Evolutionary conservation across 257 asterid genomes (phyloP).

Genomic region (Hygrophila difformis): DNA sequence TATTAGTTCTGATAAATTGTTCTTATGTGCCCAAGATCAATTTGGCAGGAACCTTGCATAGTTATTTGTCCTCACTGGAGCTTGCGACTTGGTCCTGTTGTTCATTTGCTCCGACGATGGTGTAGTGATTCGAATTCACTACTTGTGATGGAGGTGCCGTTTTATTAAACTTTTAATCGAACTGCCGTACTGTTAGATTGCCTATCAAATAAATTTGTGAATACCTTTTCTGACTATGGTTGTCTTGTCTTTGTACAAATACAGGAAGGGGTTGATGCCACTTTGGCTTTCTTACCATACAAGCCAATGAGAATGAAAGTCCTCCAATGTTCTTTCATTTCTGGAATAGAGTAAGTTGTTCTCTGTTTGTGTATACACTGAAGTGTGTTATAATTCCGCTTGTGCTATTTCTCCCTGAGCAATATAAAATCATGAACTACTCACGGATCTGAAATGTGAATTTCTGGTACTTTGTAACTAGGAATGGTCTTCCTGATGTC

Average conservation of each 20-base stretch:
- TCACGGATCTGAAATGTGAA: not conserved
- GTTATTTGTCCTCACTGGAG: constrained; percentile 94
- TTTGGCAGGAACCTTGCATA: constrained; percentile 92
- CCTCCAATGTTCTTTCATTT: constrained; percentile 69
- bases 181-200: not conserved
- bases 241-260: not conserved
- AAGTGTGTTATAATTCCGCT: not conserved
- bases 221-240: not conserved
- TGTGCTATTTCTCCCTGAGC: not conserved
- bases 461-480: too few species aligned
- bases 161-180: too few species aligned
- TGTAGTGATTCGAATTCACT: constrained; percentile 56
- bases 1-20: constrained; percentile 19
- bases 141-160: constrained; percentile 70
- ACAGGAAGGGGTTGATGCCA: constrained; percentile 64
- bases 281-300: constrained; percentile 62
- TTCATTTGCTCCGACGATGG: constrained; percentile 78
- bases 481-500: too few species aligned
- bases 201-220: not conserved
- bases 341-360: constrained; percentile 58
- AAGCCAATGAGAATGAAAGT: constrained; percentile 73
- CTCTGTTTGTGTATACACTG: constrained; percentile 1
- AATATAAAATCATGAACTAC: not conserved
- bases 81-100: constrained; percentile 82
- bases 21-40: constrained; percentile 30